Conservation (phyloP, 225 moss, liverwort and hornwort species). For the Thuidium tamariscinum region DNA sequence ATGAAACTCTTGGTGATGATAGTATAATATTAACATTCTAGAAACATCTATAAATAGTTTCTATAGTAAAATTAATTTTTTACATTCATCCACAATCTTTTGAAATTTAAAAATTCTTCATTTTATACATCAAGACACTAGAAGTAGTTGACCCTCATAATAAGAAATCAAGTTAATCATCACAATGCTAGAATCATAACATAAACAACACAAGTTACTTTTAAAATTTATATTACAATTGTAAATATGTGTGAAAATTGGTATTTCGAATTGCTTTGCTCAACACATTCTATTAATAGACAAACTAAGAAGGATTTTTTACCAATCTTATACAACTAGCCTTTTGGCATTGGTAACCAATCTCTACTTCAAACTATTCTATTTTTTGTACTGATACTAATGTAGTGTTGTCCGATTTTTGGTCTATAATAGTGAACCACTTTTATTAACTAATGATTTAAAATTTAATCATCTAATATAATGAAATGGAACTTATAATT, state of each 20-base stretch:
- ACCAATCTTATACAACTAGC: not conserved
- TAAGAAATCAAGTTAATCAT: not conserved
- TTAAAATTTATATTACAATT: not conserved
- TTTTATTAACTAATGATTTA: rapidly evolving
- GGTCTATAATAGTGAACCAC: rapidly evolving
- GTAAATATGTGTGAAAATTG: not conserved
- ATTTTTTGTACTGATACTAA: rapidly evolving
- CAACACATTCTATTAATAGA: not conserved
- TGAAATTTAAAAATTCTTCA: not conserved
- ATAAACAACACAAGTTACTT: not conserved
- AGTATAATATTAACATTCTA: not conserved
- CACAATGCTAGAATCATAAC: not conserved
- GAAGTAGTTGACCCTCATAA: rapidly evolving
- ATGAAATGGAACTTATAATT: not conserved
- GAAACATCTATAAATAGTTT: not conserved
- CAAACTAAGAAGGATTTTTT: rapidly evolving
- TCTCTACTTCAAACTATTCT: not conserved
- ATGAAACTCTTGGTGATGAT: not conserved
- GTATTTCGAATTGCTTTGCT: not conserved
- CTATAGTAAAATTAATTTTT: not conserved
- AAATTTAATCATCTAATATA: not conserved
- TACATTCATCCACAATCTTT: not conserved
- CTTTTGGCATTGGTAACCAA: not conserved
- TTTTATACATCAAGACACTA: not conserved
- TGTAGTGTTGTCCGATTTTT: not conserved